Evolutionary conservation across 2,329 filamentous ascomycete genomes (phyloP).

Genomic region (Tolypocladium cylindrosporum): DNA sequence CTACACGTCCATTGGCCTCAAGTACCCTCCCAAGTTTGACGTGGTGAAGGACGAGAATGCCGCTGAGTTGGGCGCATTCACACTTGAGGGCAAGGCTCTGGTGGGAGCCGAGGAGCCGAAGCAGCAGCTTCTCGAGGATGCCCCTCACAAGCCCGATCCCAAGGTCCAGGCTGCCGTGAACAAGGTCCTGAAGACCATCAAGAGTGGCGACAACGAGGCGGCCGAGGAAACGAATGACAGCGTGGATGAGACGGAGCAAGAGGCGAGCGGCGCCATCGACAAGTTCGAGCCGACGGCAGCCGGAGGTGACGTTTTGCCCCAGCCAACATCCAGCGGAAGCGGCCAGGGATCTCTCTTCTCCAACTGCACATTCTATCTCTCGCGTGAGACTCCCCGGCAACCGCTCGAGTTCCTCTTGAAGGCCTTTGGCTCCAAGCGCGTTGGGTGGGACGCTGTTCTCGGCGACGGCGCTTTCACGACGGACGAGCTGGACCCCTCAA

Average conservation of each 20-base stretch:
- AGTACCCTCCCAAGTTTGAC: conserved; percentile 95
- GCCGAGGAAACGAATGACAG: conserved; percentile 23
- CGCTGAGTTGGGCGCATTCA: conserved; percentile 84
- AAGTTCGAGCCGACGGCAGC: conserved; percentile 80
- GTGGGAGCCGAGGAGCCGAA: conserved; percentile 43
- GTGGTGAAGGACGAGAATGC: conserved; percentile 76
- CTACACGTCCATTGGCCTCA: conserved; percentile 82
- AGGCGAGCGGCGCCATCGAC: conserved; percentile 61
- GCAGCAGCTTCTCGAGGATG: conserved; percentile 39
- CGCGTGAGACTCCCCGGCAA: conserved; percentile 83
- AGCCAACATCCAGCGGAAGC: conserved; percentile 58
- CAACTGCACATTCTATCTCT: conserved; percentile 84
- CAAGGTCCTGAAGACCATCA: conserved; percentile 59
- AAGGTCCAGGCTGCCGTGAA: conserved; percentile 56
- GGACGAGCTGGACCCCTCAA: conserved; percentile 75
- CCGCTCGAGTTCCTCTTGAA: conserved; percentile 88
- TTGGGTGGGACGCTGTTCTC: conserved; percentile 87
- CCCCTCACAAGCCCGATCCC: conserved; percentile 45
- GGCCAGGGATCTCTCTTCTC: conserved; percentile 72
- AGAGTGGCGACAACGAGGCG: conserved; percentile 30
- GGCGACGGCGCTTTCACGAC: conserved; percentile 89
- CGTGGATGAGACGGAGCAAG: conserved; percentile 33
- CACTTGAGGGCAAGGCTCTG: conserved; percentile 65
- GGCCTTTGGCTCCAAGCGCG: conserved; percentile 88
- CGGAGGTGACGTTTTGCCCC: conserved; percentile 76